Percentiles rank a stretch among this genome's conserved stretches.
Conservation (phyloP, 345 rosid species). For the Mercurialis annua region DNA sequence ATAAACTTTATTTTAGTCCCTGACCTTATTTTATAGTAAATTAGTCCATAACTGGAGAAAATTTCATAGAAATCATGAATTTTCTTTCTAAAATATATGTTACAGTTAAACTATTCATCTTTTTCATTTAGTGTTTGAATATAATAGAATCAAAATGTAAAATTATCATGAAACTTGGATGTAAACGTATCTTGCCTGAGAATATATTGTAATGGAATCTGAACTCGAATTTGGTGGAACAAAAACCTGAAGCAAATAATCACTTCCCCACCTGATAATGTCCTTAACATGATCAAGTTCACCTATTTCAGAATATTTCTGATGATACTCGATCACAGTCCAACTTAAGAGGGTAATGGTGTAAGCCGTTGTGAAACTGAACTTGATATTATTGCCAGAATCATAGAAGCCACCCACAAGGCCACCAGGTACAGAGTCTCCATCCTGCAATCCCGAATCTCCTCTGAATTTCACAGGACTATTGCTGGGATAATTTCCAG, state of each 20-base stretch:
- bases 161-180: background rate
- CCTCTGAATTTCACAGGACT: conserved; percentile 54
- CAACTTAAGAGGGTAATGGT: conserved; percentile 57
- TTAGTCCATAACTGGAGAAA: no score
- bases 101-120: background rate
- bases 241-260: conserved; percentile 53
- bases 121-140: background rate
- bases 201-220: conserved; percentile 31
- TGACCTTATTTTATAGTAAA: no score
- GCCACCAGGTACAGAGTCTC: conserved; percentile 30
- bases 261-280: conserved; percentile 55
- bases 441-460: conserved; percentile 55
- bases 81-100: background rate
- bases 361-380: conserved; percentile 60
- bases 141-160: background rate
- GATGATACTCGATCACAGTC: conserved; percentile 58
- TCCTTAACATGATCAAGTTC: conserved; percentile 62
- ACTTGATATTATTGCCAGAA: conserved; percentile 57
- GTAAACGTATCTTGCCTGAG: conserved; percentile 44
- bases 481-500: conserved; percentile 43
- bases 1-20: no score
- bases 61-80: no score
- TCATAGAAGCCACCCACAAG: conserved; percentile 61
- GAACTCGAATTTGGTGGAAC: conserved; percentile 31
- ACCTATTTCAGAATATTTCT: conserved; percentile 43